These are phyloP conservation scores for Nakazawaea wickerhamii DNA, from an alignment of 805 yeast genomes.

Conservation along the genomic window DNA sequence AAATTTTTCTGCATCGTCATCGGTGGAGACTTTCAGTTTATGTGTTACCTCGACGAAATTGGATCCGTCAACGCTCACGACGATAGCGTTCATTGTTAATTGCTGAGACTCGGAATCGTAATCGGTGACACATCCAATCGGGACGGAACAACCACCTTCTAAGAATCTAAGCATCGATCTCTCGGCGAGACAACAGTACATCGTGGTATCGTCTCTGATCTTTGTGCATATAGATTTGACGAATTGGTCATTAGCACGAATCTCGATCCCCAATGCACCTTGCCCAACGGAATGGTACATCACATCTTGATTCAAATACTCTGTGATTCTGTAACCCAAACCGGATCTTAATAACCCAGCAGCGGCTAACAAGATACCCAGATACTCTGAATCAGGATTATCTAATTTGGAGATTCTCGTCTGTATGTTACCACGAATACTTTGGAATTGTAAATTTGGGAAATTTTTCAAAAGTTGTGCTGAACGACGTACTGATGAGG, in stretches of 20 bases:
- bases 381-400: constrained; percentile 53
- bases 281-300: constrained; percentile 99
- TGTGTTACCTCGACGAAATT: constrained; percentile 56
- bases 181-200: constrained; percentile 81
- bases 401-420: constrained; percentile 83
- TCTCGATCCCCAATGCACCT: constrained; percentile 94
- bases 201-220: constrained; percentile 61
- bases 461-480: constrained; percentile 79
- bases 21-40: constrained; percentile 31
- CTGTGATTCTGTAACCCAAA: constrained; percentile 70
- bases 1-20: constrained; percentile 59
- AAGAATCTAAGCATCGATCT: constrained; percentile 78
- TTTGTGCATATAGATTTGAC: constrained; percentile 55
- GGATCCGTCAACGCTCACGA: constrained; percentile 80
- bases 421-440: constrained; percentile 78
- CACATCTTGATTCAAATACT: constrained; percentile 61
- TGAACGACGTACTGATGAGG: constrained; percentile 89
- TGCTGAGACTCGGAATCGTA: constrained; percentile 35
- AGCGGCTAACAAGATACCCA: constrained; percentile 82
- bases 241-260: constrained; percentile 60
- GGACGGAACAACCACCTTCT: constrained; percentile 98
- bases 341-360: constrained; percentile 83
- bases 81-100: constrained; percentile 61
- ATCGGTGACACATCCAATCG: constrained; percentile 80
- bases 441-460: constrained; percentile 74